These are phyloP conservation scores for Thielaviopsis euricoi DNA, from an alignment of 2,329 filamentous ascomycete genomes.

Conservation along the genomic window DNA sequence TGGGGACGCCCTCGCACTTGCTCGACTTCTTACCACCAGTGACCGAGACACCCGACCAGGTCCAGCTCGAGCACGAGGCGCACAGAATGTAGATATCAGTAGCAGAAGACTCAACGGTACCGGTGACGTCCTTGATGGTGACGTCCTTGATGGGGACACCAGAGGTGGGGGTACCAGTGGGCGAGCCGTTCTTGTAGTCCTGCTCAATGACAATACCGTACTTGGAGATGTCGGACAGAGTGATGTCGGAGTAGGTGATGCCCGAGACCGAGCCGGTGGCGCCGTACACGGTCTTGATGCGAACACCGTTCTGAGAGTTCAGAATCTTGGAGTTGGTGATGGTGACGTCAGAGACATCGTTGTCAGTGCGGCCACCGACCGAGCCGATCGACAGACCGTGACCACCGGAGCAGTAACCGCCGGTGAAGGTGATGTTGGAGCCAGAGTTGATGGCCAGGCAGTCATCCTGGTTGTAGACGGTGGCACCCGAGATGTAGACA, in stretches of 20 bases:
- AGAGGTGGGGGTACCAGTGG: conserved; percentile 26
- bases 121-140: conserved; percentile 26
- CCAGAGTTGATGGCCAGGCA: conserved; percentile 42
- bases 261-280: conserved; percentile 28
- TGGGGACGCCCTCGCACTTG: conserved; percentile 17
- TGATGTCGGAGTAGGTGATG: conserved; percentile 28
- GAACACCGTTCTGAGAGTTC: conserved; percentile 35
- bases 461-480: conserved; percentile 44
- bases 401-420: conserved; percentile 26
- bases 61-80: conserved; percentile 33
- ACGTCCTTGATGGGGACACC: conserved; percentile 38
- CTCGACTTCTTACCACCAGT: conserved; percentile 31
- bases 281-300: conserved; percentile 32
- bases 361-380: conserved; percentile 32
- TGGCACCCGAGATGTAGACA: conserved; percentile 34
- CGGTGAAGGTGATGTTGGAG: conserved; percentile 29
- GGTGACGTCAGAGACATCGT: conserved; percentile 33
- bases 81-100: conserved; percentile 36
- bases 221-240: conserved; percentile 25
- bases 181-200: conserved; percentile 32
- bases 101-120: conserved; percentile 24
- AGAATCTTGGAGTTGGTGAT: conserved; percentile 32
- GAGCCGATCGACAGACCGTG: conserved; percentile 28
- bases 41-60: conserved; percentile 30
- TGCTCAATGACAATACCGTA: conserved; percentile 25